These are phyloP conservation scores for Glycine latifolia DNA, from an alignment of 306 rosid species.

Conservation along the genomic window DNA sequence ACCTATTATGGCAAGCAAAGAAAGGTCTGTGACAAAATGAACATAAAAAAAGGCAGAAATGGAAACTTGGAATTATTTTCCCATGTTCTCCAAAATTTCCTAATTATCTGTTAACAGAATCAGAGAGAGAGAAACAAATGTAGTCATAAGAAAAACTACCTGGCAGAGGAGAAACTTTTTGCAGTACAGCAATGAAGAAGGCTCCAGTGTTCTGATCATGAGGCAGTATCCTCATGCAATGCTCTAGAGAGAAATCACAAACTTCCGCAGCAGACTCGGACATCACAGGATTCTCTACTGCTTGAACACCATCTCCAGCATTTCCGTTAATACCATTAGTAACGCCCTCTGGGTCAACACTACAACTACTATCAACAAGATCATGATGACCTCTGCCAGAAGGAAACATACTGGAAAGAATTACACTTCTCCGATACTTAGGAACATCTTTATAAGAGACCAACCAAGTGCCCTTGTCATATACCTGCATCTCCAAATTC, in stretches of 20 bases:
- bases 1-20: slow-evolving; percentile 30
- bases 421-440: slow-evolving; percentile 65
- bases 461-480: slow-evolving; percentile 81
- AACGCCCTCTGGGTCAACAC: slow-evolving; percentile 51
- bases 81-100: slow-evolving; percentile 3
- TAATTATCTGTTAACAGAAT: background rate
- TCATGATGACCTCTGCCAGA: slow-evolving; percentile 67
- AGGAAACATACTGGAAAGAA: slow-evolving; percentile 87
- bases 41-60: slow-evolving; percentile 10
- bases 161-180: slow-evolving; percentile 79
- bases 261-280: slow-evolving; percentile 63
- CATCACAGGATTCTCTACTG: slow-evolving; percentile 48
- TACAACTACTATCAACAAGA: slow-evolving; percentile 41
- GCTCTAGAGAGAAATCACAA: slow-evolving; percentile 81
- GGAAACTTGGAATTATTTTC: slow-evolving; percentile 6
- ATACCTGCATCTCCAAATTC: slow-evolving; percentile 66
- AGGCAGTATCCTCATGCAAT: slow-evolving; percentile 88
- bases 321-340: slow-evolving; percentile 52
- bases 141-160: slow-evolving; percentile 57
- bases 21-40: slow-evolving; percentile 27
- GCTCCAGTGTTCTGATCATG: slow-evolving; percentile 99
- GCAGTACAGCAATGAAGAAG: slow-evolving; percentile 92
- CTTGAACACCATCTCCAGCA: slow-evolving; percentile 54
- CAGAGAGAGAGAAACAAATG: background rate
- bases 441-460: slow-evolving; percentile 73